phyloP scores from a whole-genome alignment of 345 rosid species.

The Rhodomyrtus tomentosa region DNA sequence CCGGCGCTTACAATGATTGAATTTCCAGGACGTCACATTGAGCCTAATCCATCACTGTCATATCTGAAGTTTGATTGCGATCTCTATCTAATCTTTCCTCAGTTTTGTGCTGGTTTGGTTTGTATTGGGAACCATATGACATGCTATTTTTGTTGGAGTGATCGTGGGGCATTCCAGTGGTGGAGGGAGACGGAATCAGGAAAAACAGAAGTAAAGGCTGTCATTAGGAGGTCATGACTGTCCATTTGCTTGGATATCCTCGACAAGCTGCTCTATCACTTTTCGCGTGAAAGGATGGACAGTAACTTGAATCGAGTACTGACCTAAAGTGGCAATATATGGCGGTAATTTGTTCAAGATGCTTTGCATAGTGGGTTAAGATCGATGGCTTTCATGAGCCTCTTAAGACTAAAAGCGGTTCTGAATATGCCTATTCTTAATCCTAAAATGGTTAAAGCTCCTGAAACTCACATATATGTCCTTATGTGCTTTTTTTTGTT shows the following conservation, averaged over 20 bases:
- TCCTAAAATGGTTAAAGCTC: not conserved
- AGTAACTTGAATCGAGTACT: not conserved
- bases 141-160: not conserved
- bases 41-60: not conserved
- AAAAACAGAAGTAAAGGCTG: not conserved
- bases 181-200: not conserved
- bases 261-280: not conserved
- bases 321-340: not conserved
- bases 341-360: not conserved
- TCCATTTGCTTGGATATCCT: not conserved
- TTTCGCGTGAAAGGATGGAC: not conserved
- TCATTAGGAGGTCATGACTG: not conserved
- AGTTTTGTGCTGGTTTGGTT: not conserved
- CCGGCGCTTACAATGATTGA: too few relatives aligned
- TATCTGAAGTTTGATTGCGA: not conserved
- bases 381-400: not conserved
- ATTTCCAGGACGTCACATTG: too few relatives aligned
- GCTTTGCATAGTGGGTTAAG: not conserved
- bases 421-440: too few relatives aligned
- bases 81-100: not conserved
- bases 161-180: not conserved
- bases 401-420: not conserved
- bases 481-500: not conserved
- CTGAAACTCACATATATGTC: not conserved
- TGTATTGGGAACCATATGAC: not conserved